Conservation (phyloP, 164 flowering plant genomes). For the Macadamia tetraphylla region DNA sequence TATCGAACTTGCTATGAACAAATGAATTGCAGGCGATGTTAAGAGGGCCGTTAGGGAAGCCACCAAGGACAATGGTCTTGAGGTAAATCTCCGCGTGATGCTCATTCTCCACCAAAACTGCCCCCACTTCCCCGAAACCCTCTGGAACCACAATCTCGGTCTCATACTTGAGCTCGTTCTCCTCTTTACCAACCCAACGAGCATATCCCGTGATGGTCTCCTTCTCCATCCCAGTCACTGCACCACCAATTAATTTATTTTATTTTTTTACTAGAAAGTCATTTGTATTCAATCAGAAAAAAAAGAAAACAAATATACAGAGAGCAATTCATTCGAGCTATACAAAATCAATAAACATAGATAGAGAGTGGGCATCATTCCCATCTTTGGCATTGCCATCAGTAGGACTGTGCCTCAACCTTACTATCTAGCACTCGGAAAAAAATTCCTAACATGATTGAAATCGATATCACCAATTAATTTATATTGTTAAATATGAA, state of each 20-base stretch:
- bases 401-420: too few species aligned
- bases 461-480: too few species aligned
- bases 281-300: too few species aligned
- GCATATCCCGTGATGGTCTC: constrained; percentile 29
- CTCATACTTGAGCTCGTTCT: constrained; percentile 30
- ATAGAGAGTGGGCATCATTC: too few species aligned
- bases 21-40: constrained; percentile 44
- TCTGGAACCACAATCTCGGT: constrained; percentile 24
- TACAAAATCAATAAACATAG: too few species aligned
- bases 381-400: too few species aligned
- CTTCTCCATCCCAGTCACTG: constrained; percentile 43
- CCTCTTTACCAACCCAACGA: constrained; percentile 1
- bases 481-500: too few species aligned
- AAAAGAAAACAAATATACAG: too few species aligned
- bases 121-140: constrained; percentile 56
- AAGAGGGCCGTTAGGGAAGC: constrained; percentile 27
- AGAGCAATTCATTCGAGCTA: too few species aligned
- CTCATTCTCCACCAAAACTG: constrained; percentile 44
- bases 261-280: too few species aligned
- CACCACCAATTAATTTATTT: neutral
- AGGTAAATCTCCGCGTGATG: constrained; percentile 53
- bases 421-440: too few species aligned
- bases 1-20: constrained; percentile 44
- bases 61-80: constrained; percentile 32
- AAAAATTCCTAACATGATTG: too few species aligned